Evolutionary conservation across 441 rosid species (phyloP), one percentile per base, ranked within the genome.

Genomic region (Raphanus hybrid): DNA sequence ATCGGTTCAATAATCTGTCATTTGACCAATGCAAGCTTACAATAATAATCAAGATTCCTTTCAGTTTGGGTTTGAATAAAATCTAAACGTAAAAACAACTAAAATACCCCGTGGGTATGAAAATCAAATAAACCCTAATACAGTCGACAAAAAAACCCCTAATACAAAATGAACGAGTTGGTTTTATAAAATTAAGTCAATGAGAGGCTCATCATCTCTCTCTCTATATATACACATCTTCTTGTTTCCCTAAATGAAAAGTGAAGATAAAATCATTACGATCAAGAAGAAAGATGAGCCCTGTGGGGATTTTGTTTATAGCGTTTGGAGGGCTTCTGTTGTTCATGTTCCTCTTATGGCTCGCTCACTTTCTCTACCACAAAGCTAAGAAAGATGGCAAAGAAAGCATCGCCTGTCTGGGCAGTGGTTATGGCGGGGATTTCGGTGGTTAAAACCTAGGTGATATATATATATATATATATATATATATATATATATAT

Each of bases 341-440:
- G 66, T 37, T 78, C 6, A 1, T 78, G 61, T 78, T 78, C 67
- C 69, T 68, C 32, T 0, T 26, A 12, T 78, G 81, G 81, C 74
- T 73, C 39, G 32, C 58, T 68, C 82, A 78, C 54, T 78, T 67
- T 73, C 65, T 78, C 66, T 78, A 73, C 70, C 75, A 73, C 71
- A 78, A 73, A 69, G 27, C 74, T 69, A 78, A 78, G 66, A 78
- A 78, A 12, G 82, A 78, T 73, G 78, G 78, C 32, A 78, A 78
- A 57, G 81, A 78, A 62, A 78, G 78, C 70, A 78, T 68, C 20
- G 81, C 10, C 16, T 78, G 78, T 68, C 52, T 73, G 1, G 78
- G 78, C 50, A n/a, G 81, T 5, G 74, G 81, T 50, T 62, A 77
- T 27, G 80, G 80, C 20, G 80, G 72, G 14, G 80, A 71, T 3